These are phyloP conservation scores for Quercus robur DNA, from an alignment of 306 rosid genomes.

Conservation along the genomic window DNA sequence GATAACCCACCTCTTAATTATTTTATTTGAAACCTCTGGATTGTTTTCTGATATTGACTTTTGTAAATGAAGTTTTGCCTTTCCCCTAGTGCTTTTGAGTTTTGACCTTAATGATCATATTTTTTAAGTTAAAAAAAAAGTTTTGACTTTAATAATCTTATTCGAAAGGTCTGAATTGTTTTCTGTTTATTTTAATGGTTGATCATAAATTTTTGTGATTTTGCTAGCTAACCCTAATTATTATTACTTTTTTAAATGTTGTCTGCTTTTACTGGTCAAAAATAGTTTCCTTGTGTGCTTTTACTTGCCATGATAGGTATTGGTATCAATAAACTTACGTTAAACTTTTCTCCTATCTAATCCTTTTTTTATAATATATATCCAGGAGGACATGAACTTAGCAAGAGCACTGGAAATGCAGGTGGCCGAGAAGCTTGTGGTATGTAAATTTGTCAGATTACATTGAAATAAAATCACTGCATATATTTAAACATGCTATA, in stretches of 20 bases:
- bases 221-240: neutral
- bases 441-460: constrained; percentile 24
- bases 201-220: neutral
- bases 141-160: too few species aligned
- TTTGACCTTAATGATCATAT: neutral
- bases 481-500: neutral
- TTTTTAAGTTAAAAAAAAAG: too few species aligned
- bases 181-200: neutral
- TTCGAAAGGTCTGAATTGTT: too few species aligned
- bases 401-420: constrained; percentile 95
- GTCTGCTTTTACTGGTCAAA: neutral
- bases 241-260: neutral
- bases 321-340: neutral
- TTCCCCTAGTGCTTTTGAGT: neutral
- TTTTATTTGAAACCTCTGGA: neutral
- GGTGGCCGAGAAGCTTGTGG: constrained; percentile 97
- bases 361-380: neutral
- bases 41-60: neutral
- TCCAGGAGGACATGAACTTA: constrained; percentile 93
- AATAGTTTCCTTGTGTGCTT: neutral
- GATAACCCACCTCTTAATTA: neutral
- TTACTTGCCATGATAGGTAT: neutral
- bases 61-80: neutral
- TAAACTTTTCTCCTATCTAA: neutral
- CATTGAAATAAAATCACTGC: neutral